Evolutionary conservation across 495 filamentous ascomycete species (phyloP), one percentile per base, ranked within the genome.

Genomic region (Penicilliopsis zonata): DNA sequence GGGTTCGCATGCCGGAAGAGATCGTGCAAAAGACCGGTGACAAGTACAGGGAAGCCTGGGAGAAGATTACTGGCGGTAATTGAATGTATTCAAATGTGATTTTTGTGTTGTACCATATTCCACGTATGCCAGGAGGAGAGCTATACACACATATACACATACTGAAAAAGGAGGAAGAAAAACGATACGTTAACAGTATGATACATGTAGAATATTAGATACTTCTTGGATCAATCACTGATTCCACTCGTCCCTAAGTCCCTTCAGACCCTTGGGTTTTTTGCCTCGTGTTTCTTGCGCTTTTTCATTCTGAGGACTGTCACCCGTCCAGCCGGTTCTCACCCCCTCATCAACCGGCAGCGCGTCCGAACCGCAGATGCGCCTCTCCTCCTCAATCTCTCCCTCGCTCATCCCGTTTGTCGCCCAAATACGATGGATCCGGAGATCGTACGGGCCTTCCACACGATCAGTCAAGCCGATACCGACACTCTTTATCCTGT

Each of bases 391-490:
- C 28, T 55, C 55, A 28, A 49, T 35, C 30, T 66, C 63, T 10
- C 34, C 43, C 38, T 63, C 56, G 13, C 57, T 47, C 46, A 64
- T 52, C 1, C 59, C 58, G 41, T 69, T 67, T 4, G 67, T 67
- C 0, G 66, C 86, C 87, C 84, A 90, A 13, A 92, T 72, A 33
- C 68, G 52, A 43, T 79, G 75, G 25, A 92, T 71, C 28, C 62
- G 70, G 9, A 92, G 57, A 45, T 86, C 75, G 49, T 81, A 92
- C 1, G 77, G 72, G 1, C 84, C 84, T 14, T 83, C 80, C 8
- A 93, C 67, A 17, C 92, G 69, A 52, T 98, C 90, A 33, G 82
- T 96, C 36, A 94, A 52, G 24, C 84, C 82, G 31, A 98, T 75
- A 9, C 90, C 90, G 12, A 98, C 61, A 24, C 79, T 88, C 49